Base-by-base conservation (phyloP, 192 early-diverging fungal genomes). In the Backusella liffmaniae region DNA sequence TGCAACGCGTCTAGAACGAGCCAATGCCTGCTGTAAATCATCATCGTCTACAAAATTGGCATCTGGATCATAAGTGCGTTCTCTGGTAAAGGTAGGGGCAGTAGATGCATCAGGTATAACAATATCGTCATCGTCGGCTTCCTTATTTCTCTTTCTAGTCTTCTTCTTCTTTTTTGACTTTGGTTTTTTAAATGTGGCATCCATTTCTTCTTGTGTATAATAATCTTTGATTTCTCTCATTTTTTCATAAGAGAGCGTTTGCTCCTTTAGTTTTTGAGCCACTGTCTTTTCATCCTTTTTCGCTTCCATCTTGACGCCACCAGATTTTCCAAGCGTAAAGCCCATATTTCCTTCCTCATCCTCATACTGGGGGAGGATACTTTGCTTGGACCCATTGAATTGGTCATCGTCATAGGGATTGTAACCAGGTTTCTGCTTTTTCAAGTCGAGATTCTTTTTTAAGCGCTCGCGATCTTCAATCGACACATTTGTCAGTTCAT, bases 1-100 rank as follows among this genome's bases (percentile, higher is more conserved):
- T 0, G 89, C 90, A 42, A 89, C 67, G 26, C 90, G 80, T 42
- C 97, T 87, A 13, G 94, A 86, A 10, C 88, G 82, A 0, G 95
- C 90, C n/a, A 99, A 81, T 10, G 96, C 94, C 26, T 82, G 78
- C 73, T 97, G 96, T 49, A 99, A 78, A 69, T 99, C 97, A 75
- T 98, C 96, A 78, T 99, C 97, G 75, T 99, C 97, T 16, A 97
- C 95, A 85, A 92, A 92, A 76, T 94, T 96, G 13, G 89, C 74
- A n/a, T 92, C 89, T 18, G 44, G 30, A 49, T 30, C 84, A 80
- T 72, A 70, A 42, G 15, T 56, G 34, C 37, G 34, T 70, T 35
- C 21, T 18, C 65, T 68, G 2, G n/a, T 37, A n/a, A 42, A 10
- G 18, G 42, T 18, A 16, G 53, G 29, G 37, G 32, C 9, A 6